A percentile compares a stretch with the other conserved stretches of the same genome.
Conservation (phyloP, 192 early-diverging fungal genomes). For the Lobosporangium transversale region DNA sequence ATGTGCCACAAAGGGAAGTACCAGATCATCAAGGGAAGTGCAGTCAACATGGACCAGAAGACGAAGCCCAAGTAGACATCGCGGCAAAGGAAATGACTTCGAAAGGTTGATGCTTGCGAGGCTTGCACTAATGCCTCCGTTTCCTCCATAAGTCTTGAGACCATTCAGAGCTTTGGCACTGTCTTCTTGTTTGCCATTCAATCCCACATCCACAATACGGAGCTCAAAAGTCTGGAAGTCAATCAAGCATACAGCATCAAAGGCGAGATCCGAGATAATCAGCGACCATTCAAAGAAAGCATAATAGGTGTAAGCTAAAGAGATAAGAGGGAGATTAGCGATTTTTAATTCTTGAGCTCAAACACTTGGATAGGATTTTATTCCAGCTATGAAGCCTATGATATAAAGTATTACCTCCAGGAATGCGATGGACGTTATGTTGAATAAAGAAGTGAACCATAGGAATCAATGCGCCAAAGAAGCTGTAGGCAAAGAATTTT, state of each 20-base stretch:
- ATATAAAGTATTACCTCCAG: conserved; percentile 60
- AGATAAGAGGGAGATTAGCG: no score
- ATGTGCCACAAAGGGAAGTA: conserved; percentile 89
- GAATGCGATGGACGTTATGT: conserved; percentile 79
- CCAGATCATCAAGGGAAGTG: conserved; percentile 75
- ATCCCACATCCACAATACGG: conserved; percentile 54
- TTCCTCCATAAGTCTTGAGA: conserved; percentile 48
- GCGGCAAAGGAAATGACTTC: conserved; percentile 58
- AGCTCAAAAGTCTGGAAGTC: conserved; percentile 72
- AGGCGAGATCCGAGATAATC: conserved; percentile 81
- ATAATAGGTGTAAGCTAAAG: conserved; percentile 76
- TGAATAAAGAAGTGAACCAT: conserved; percentile 83
- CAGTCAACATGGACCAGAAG: conserved; percentile 85
- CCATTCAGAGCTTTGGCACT: conserved; percentile 14
- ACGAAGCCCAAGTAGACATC: conserved; percentile 81
- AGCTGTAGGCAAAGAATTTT: conserved; percentile 62
- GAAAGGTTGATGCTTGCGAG: conserved; percentile 20
- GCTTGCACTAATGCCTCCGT: conserved; percentile 5
- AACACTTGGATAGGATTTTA: no score
- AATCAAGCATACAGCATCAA: conserved; percentile 74
- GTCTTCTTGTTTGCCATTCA: conserved; percentile 21
- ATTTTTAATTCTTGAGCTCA: no score
- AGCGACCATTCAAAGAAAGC: conserved; percentile 88
- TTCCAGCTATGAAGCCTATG: no score
- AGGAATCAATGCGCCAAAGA: conserved; percentile 77